Evolutionary conservation across 2,329 filamentous ascomycete species (phyloP).

Genomic region (Fusarium hainanense): DNA sequence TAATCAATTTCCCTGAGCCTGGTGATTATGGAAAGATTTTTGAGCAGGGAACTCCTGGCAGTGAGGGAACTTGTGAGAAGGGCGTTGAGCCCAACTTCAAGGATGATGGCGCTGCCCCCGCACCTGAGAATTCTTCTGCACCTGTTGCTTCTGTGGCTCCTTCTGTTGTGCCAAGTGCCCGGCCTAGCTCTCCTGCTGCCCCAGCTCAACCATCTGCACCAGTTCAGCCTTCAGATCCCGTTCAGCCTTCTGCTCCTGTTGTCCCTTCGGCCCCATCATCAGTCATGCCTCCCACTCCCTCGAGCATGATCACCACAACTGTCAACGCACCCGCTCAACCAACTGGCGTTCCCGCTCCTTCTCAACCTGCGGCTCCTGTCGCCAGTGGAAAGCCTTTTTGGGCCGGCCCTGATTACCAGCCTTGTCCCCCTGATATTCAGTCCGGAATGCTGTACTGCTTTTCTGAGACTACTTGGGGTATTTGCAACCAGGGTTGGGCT

Average conservation of each 20-base stretch:
- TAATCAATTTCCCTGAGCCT: conserved; percentile 43
- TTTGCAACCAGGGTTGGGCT: conserved; percentile 43
- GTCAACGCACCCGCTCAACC: background rate
- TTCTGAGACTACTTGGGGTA: conserved; percentile 31
- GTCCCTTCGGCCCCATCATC: background rate
- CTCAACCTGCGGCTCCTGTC: background rate
- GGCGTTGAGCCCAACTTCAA: conserved; percentile 39
- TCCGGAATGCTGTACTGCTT: conserved; percentile 35
- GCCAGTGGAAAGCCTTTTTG: conserved; percentile 20
- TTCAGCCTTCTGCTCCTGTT: background rate
- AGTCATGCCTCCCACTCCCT: background rate
- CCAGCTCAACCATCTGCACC: background rate
- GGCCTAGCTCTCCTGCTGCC: background rate
- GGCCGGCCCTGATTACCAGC: conserved; percentile 17
- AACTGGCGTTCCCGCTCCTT: background rate
- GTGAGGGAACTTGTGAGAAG: conserved; percentile 33
- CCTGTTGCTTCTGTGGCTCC: conserved; percentile 8
- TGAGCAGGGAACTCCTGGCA: conserved; percentile 18
- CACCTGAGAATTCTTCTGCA: conserved; percentile 9
- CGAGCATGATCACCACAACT: background rate
- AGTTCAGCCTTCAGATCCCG: too few relatives aligned
- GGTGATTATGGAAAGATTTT: conserved; percentile 41
- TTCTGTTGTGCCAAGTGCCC: background rate
- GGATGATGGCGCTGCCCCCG: conserved; percentile 11
- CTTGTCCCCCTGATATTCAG: conserved; percentile 22